Percentiles rank a stretch among this genome's conserved stretches.
These are phyloP conservation scores for Dendrobium nobile DNA, from an alignment of 106 monocot species.

Conservation along the genomic window DNA sequence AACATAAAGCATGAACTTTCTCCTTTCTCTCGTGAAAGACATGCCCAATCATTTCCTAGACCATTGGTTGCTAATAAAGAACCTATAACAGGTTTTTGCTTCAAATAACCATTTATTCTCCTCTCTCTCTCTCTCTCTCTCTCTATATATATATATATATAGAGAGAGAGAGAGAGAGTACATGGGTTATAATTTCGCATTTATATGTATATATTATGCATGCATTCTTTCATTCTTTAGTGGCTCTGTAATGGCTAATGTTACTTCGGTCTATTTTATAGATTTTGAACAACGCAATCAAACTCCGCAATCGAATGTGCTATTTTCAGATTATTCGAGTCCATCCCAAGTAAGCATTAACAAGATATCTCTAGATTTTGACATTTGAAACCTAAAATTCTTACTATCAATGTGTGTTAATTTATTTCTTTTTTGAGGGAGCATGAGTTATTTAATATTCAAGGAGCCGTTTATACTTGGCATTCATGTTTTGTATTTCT, in stretches of 20 bases:
- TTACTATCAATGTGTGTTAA: not conserved
- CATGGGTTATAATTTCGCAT: not conserved
- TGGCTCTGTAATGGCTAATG: not conserved
- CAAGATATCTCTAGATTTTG: not conserved
- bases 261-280: conserved; percentile 12
- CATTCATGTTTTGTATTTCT: not conserved
- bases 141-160: not conserved
- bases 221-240: not conserved
- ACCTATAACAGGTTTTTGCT: conserved; percentile 23
- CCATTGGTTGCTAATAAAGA: conserved; percentile 5
- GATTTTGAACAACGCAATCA: conserved; percentile 14
- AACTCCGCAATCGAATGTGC: not conserved
- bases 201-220: not conserved
- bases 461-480: not conserved
- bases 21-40: conserved; percentile 27
- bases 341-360: conserved; percentile 22
- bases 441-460: not conserved
- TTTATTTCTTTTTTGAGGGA: not conserved
- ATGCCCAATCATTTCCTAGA: conserved; percentile 22
- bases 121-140: not conserved
- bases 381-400: conserved; percentile 4
- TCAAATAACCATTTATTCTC: not conserved
- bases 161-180: too few relatives aligned
- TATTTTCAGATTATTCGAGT: conserved; percentile 9
- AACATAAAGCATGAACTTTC: conserved; percentile 17